Percentiles rank a stretch among this genome's conserved stretches.
phyloP scores from a whole-genome alignment of 371 early-diverging fungal species.

The Zychaea mexicana region DNA sequence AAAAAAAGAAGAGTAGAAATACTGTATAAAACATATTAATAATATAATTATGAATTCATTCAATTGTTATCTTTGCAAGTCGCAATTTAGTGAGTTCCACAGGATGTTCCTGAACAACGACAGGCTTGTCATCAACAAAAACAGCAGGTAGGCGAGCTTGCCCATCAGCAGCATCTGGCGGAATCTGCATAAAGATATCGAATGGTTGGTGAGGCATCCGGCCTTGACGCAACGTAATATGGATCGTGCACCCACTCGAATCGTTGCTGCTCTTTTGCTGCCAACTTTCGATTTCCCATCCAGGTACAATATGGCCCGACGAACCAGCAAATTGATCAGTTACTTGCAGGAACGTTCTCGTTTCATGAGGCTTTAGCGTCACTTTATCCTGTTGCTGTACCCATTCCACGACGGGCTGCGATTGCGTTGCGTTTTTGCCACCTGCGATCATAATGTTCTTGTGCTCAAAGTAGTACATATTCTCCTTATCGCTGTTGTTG shows the following conservation, averaged over 20 bases:
- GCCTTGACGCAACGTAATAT: conserved; percentile 18
- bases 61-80: conserved; percentile 12
- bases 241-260: conserved; percentile 5
- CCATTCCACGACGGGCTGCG: too few relatives aligned
- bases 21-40: background rate
- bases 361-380: conserved; percentile 24
- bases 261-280: conserved; percentile 1
- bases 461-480: conserved; percentile 15
- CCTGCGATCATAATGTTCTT: conserved; percentile 8
- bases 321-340: conserved; percentile 30
- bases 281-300: conserved; percentile 27
- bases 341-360: conserved; percentile 21
- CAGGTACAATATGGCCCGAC: conserved; percentile 34
- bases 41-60: background rate
- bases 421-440: background rate
- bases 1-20: too few relatives aligned
- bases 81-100: background rate
- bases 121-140: conserved; percentile 19
- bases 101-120: background rate
- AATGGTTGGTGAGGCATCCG: background rate
- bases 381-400: conserved; percentile 9
- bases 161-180: too few relatives aligned
- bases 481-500: background rate
- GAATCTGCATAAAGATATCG: background rate
- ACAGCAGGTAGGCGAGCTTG: conserved; percentile 16